Conservation (phyloP, 1,284 basidiomycete species). For the Phellinidium pouzarii region DNA sequence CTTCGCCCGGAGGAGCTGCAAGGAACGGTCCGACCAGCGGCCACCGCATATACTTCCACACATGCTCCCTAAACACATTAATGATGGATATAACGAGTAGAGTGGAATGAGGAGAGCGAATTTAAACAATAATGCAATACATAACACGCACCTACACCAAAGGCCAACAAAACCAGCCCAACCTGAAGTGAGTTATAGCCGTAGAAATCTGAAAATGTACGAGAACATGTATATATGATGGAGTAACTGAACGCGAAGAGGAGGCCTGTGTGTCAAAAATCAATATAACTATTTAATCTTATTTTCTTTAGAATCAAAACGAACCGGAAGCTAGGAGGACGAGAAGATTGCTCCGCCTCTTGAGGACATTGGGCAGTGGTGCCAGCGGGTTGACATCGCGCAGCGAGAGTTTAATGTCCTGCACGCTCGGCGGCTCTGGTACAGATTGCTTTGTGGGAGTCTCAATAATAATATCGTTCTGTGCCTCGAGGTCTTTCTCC, state of each 20-base stretch:
- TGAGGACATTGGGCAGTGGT: constrained; percentile 52
- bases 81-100: background rate
- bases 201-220: constrained; percentile 61
- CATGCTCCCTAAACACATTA: constrained; percentile 44
- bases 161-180: constrained; percentile 70
- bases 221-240: constrained; percentile 64
- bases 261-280: constrained; percentile 37
- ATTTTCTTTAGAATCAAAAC: constrained; percentile 22
- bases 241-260: constrained; percentile 71
- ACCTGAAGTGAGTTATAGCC: constrained; percentile 64
- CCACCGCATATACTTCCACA: constrained; percentile 72
- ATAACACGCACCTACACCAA: constrained; percentile 52
- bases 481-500: constrained; percentile 19
- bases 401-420: constrained; percentile 43
- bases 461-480: background rate
- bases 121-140: constrained; percentile 7
- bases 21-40: constrained; percentile 64
- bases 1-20: constrained; percentile 46
- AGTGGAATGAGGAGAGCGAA: constrained; percentile 1
- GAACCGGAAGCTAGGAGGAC: constrained; percentile 66
- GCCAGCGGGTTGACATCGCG: constrained; percentile 69
- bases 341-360: constrained; percentile 57
- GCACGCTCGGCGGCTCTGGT: background rate
- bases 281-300: too few relatives aligned
- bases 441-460: background rate